Conservation (phyloP, 2,329 filamentous ascomycete genomes). For the Coniochaeta hoffmannii region DNA sequence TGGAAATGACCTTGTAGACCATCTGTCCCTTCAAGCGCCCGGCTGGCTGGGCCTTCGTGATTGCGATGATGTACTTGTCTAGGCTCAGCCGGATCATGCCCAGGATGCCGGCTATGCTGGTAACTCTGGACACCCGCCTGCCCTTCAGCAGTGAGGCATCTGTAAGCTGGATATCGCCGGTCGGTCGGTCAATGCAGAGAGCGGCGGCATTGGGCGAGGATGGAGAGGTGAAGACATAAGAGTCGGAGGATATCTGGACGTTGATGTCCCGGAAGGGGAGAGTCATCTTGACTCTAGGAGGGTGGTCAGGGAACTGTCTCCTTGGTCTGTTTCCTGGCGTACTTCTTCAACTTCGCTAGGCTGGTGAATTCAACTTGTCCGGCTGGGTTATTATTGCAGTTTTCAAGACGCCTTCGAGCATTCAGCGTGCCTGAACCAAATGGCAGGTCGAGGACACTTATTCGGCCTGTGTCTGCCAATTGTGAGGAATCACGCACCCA, state of each 20-base stretch:
- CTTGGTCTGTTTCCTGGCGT: not conserved
- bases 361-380: no score
- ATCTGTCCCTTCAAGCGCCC: conserved; percentile 91
- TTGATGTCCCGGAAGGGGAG: conserved; percentile 94
- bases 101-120: conserved; percentile 89
- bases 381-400: not conserved
- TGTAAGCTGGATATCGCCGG: conserved; percentile 79
- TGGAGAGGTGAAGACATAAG: conserved; percentile 94
- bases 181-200: conserved; percentile 83
- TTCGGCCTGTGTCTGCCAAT: not conserved
- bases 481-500: not conserved
- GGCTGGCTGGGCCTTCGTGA: conserved; percentile 88
- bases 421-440: not conserved
- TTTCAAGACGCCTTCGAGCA: not conserved
- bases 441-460: not conserved
- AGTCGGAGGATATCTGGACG: conserved; percentile 81
- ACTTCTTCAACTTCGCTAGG: no score
- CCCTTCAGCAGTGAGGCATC: conserved; percentile 69
- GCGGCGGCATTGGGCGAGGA: conserved; percentile 85
- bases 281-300: conserved; percentile 20
- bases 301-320: not conserved
- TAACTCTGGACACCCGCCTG: conserved; percentile 66
- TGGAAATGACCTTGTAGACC: conserved; percentile 86
- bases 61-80: conserved; percentile 95
- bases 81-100: conserved; percentile 90